Evolutionary conservation across 192 early-diverging fungal species (phyloP).

Genomic region (Entrophospora sp.): DNA sequence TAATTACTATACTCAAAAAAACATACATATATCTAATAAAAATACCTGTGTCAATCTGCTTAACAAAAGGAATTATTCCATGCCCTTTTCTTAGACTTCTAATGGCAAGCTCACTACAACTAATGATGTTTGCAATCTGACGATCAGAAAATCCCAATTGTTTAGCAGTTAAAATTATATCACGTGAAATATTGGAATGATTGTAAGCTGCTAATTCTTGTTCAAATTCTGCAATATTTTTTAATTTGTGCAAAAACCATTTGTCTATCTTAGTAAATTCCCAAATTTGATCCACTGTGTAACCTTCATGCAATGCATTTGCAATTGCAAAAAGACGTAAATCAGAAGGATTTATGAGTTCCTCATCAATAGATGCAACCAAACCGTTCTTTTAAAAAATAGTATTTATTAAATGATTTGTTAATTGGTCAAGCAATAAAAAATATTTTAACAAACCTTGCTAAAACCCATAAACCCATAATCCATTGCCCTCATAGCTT

Average conservation of each 20-base stretch:
- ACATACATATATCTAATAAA: neutral
- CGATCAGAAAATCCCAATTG: constrained; percentile 81
- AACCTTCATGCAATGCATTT: constrained; percentile 84
- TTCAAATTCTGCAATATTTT: constrained; percentile 78
- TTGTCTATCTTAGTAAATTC: constrained; percentile 87
- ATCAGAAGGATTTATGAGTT: constrained; percentile 85
- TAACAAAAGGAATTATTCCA: constrained; percentile 82
- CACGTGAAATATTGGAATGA: constrained; percentile 21
- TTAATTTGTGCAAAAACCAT: constrained; percentile 96
- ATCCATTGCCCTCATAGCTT: constrained; percentile 64
- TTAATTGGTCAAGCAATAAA: neutral
- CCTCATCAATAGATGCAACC: constrained; percentile 67
- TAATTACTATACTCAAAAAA: too few relatives aligned
- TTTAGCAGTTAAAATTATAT: constrained; percentile 69
- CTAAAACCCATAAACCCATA: constrained; percentile 76
- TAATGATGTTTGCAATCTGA: constrained; percentile 63
- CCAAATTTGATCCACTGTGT: constrained; percentile 86
- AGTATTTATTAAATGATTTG: neutral
- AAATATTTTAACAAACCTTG: constrained; percentile 38
- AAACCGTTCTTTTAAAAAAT: constrained; percentile 1
- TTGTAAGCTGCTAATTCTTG: neutral
- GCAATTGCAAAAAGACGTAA: constrained; percentile 93
- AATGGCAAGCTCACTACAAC: constrained; percentile 58
- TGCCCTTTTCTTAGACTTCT: constrained; percentile 58
- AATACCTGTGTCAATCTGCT: constrained; percentile 84